These are phyloP conservation scores for Mycena leptocephala DNA, from an alignment of 768 basidiomycete genomes.

Conservation along the genomic window DNA sequence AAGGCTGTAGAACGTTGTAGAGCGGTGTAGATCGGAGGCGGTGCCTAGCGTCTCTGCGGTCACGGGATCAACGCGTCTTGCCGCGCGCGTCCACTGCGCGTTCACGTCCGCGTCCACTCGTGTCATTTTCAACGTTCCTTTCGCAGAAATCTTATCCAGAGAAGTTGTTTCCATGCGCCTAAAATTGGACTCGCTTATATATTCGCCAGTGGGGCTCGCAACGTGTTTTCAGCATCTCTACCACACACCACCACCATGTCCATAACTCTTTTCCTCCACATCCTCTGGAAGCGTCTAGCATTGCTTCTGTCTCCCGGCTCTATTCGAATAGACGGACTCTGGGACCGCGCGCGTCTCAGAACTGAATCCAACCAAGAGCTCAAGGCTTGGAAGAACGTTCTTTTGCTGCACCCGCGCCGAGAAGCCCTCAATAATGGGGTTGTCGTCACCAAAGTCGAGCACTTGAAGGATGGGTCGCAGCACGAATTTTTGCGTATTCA, in stretches of 20 bases:
- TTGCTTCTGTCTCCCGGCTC: neutral
- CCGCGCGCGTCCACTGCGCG: neutral
- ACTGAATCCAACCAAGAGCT: neutral
- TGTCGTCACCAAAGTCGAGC: slow-evolving; percentile 15
- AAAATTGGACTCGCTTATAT: neutral
- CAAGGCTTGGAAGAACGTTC: neutral
- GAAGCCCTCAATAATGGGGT: neutral
- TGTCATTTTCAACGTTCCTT: neutral
- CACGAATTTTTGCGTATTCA: slow-evolving; percentile 21
- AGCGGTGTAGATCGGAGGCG: neutral
- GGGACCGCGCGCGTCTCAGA: slow-evolving; percentile 5
- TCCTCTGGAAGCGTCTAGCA: slow-evolving; percentile 23
- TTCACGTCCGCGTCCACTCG: neutral
- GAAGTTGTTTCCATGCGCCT: neutral
- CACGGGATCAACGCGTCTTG: neutral
- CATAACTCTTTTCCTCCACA: slow-evolving; percentile 1
- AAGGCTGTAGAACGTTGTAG: too few species aligned
- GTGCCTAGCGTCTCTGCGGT: neutral
- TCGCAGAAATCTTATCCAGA: neutral
- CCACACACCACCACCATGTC: slow-evolving; percentile 18
- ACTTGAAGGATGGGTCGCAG: slow-evolving; percentile 14
- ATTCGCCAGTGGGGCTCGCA: neutral
- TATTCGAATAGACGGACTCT: neutral
- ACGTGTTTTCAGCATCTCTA: slow-evolving; percentile 18
- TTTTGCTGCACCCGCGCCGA: slow-evolving; percentile 12